Evolutionary conservation across 345 rosid species (phyloP).

Genomic region (Brassica juncea): DNA sequence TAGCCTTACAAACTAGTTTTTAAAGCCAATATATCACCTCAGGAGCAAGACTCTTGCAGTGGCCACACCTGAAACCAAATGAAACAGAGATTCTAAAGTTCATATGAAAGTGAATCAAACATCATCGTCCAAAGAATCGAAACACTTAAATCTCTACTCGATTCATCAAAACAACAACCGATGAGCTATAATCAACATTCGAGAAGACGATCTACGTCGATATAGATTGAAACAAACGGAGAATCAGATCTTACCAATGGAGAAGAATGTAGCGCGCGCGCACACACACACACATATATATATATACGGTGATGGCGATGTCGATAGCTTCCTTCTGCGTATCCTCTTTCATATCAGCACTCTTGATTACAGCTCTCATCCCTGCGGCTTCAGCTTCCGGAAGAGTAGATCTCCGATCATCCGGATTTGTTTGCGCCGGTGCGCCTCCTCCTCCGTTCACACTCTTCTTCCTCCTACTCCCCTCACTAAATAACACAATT

Average conservation of each 20-base stretch:
- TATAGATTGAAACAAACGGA: background rate
- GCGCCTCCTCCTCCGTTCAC: constrained; percentile 52
- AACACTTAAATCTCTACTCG: background rate
- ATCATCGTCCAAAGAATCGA: background rate
- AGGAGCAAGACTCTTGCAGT: constrained; percentile 92
- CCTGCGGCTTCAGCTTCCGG: constrained; percentile 39
- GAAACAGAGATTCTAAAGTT: background rate
- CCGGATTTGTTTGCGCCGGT: constrained; percentile 47
- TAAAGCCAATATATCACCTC: constrained; percentile 51
- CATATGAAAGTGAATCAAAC: background rate
- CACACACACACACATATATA: too few relatives aligned
- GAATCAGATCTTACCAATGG: constrained; percentile 63
- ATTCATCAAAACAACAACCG: background rate
- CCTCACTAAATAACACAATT: background rate
- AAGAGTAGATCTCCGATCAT: constrained; percentile 55
- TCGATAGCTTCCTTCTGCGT: constrained; percentile 91
- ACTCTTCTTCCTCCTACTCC: constrained; percentile 33
- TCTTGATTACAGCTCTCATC: constrained; percentile 70
- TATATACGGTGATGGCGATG: constrained; percentile 65
- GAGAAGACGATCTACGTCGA: background rate
- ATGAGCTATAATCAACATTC: constrained; percentile 5
- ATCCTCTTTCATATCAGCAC: constrained; percentile 97
- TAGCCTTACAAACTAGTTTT: background rate
- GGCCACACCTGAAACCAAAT: constrained; percentile 75
- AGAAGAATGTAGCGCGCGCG: too few relatives aligned